Evolutionary conservation across 2,329 filamentous ascomycete genomes (phyloP).

Genomic region (Plectosphaerella plurivora): DNA sequence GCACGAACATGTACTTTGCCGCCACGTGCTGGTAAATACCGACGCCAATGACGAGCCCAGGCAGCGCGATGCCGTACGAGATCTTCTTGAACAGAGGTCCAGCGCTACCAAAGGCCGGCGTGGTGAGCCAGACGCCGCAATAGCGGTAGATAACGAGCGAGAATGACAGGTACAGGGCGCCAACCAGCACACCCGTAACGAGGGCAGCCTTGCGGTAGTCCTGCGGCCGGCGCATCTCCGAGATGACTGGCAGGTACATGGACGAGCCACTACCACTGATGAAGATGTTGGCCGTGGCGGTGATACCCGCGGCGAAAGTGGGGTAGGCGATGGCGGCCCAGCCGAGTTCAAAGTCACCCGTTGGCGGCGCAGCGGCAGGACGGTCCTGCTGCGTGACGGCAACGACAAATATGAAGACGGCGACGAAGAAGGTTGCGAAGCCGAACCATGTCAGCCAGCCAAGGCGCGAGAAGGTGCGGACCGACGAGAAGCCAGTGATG

Average conservation of each 20-base stretch:
- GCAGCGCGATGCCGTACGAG: constrained; percentile 44
- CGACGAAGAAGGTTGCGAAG: constrained; percentile 33
- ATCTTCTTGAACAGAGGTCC: constrained; percentile 41
- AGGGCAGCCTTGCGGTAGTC: constrained; percentile 48
- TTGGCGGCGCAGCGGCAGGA: constrained; percentile 35
- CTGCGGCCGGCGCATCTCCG: constrained; percentile 45
- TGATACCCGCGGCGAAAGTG: constrained; percentile 25
- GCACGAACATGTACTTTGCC: constrained; percentile 45
- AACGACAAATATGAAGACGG: constrained; percentile 42
- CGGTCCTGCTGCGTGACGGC: constrained; percentile 45
- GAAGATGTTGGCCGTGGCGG: constrained; percentile 43
- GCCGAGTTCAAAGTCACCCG: constrained; percentile 28
- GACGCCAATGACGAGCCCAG: constrained; percentile 45
- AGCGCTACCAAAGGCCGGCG: constrained; percentile 43
- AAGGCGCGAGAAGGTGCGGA: constrained; percentile 44
- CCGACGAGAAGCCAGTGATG: constrained; percentile 44
- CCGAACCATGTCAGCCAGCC: constrained; percentile 43
- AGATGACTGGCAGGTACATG: constrained; percentile 50
- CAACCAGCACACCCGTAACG: constrained; percentile 43
- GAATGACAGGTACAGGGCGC: constrained; percentile 45
- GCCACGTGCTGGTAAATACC: constrained; percentile 46
- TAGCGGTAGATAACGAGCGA: constrained; percentile 46
- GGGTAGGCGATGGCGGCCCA: constrained; percentile 24
- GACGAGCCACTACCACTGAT: constrained; percentile 45
- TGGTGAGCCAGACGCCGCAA: constrained; percentile 37